Evolutionary conservation across 2,329 filamentous ascomycete species (phyloP), one percentile per base, ranked within the genome.

Genomic region (Trichoderma endophyticum): DNA sequence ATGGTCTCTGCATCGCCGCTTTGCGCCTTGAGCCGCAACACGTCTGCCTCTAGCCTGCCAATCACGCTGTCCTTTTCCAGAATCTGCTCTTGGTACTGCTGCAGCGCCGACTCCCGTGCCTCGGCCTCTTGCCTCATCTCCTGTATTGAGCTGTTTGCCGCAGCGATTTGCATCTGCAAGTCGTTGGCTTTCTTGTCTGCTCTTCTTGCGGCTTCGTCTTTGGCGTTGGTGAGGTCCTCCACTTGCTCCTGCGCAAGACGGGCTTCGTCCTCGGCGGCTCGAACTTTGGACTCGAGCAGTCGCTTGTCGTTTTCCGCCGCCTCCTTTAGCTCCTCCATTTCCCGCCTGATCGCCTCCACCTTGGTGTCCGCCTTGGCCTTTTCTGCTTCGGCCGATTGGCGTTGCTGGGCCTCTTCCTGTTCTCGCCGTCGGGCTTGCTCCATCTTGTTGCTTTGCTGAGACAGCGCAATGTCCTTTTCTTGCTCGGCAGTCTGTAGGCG

Each of bases 1-100:
- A 98, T 87, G 0, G 93, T 96, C 75, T 98, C 95, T 0, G 90
- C 90, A 79, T 98, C 95, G 11, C 92, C 94, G 2, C 93, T 93
- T 77, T 96, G 93, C 0, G 95, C 93, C 79, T 95, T 98, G 6
- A 97, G 83, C 36, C 91, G 88, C 68, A 98, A 83, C 9, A 98
- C 89, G 69, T 98, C 93, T 0, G 92, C 90, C 82, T 98, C 95
- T 11, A 98, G 83, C 14, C 89, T 84, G 0, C 91, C 93, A 54
- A 92, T 87, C n/a, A 91, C 86, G 1, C 84, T 85, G 75, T 97
- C 93, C 73, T 89, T 90, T 71, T 92, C 87, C 0, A 87, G 84
- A 3, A 97, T 81, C 77, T 90, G 89, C 21, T 89, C 86, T 79
- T 96, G 93, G 0, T 88, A 84, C 18, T 85, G 84, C 71, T 89